Base-by-base conservation (phyloP, 371 early-diverging fungal species). In the Mortierella sp. region DNA sequence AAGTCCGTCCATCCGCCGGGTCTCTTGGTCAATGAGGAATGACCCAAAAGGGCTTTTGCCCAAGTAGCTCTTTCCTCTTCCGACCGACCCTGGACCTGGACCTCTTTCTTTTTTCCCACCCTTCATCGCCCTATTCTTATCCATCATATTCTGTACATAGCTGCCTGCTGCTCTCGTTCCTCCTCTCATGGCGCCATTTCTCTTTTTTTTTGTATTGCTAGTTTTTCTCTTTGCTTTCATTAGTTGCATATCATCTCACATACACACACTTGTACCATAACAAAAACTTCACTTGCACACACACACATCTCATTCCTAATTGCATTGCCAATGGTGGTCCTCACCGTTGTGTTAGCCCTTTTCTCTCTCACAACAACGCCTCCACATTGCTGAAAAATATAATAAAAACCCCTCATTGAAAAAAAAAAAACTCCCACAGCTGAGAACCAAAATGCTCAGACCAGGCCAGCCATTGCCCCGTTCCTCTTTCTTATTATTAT, bases 191-290 rank as follows among this genome's bases (percentile, higher is more conserved):
- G 37, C 51, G 50, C 40, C 46, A 46, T 48, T 64, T 37, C 40
- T 75, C 50, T 24, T 73, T 43, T 28, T n/a, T n/a, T 69, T 64
- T 51, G 16, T 69, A 50, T 75, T 69, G 50, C 34, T 75, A 31
- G 43, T 28, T 73, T 73, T 73, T 72, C 28, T 72, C 28, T 40
- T 46, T 46, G 48, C 31, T 31, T 59, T 59, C n/a, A 57, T 57
- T 59, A 54, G 34, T 73, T 72, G 54, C 57, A 57, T 57, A 57
- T 73, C 64, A 64, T 64, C 9, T 34, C 37, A 34, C 31, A 64
- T 31, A 34, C 11, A 61, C 61, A 64, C 71, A 71, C 71, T 71
- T 71, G 71, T 71, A 71, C 64, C 37, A 64, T 64, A 64, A 64
- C 64, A 64, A 34, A 64, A 59, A 64, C 31, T 57, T 67, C 69